phyloP scores from a whole-genome alignment of 2,329 filamentous ascomycete genomes.

The Botrytis byssoidea region DNA sequence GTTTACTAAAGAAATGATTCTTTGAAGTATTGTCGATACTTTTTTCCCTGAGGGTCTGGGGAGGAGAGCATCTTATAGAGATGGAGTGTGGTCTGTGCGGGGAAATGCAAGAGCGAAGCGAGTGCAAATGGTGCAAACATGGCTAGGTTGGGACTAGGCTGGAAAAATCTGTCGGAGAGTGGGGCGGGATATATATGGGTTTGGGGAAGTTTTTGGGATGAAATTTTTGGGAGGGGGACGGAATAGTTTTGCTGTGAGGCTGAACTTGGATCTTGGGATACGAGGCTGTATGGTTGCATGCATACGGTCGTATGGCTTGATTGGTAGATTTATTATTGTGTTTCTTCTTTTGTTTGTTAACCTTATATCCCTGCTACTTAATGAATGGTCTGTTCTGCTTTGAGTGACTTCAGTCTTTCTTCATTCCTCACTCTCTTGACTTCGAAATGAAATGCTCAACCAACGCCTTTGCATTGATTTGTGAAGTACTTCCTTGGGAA shows the following conservation, averaged over 20 bases:
- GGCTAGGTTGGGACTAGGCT: not conserved
- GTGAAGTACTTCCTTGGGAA: not conserved
- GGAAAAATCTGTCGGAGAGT: not conserved
- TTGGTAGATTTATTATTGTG: not conserved
- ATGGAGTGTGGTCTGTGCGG: not conserved
- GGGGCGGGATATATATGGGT: not conserved
- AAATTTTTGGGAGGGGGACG: not conserved
- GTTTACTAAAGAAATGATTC: constrained; percentile 84
- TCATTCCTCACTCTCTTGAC: not conserved
- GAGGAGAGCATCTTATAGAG: not conserved
- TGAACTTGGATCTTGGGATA: not conserved
- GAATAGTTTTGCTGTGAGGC: not conserved
- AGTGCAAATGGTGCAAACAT: not conserved
- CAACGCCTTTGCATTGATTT: not conserved
- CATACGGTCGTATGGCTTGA: not conserved
- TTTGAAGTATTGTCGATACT: constrained; percentile 13
- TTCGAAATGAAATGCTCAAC: not conserved
- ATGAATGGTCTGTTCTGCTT: not conserved
- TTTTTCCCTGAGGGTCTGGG: constrained; percentile 10
- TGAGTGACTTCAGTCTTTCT: not conserved
- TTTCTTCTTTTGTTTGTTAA: not conserved
- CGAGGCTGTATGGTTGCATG: not conserved
- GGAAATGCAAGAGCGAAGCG: fast-evolving
- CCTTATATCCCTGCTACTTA: not conserved
- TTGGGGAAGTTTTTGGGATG: not conserved